Percentiles rank a stretch among this genome's conserved stretches.
Evolutionary conservation across 2,329 filamentous ascomycete species (phyloP).

Genomic region (Tolypocladium capitatum): DNA sequence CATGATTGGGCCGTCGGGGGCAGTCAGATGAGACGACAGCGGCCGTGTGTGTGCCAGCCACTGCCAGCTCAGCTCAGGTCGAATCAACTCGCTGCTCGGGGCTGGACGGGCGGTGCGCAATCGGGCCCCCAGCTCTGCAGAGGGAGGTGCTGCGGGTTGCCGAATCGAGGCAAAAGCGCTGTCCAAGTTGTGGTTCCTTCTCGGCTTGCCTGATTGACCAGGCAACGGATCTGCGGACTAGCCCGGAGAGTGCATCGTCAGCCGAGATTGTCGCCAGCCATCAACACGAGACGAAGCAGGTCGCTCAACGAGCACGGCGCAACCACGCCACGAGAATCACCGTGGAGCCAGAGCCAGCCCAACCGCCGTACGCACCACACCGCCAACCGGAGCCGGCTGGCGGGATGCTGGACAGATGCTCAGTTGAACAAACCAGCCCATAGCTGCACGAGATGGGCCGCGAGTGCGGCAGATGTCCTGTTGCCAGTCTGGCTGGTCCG

Average conservation of each 20-base stretch:
- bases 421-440: background rate
- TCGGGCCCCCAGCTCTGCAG: background rate
- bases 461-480: too few relatives aligned
- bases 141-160: background rate
- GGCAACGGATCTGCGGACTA: too few relatives aligned
- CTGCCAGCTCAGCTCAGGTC: background rate
- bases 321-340: too few relatives aligned
- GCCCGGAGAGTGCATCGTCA: too few relatives aligned
- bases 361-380: too few relatives aligned
- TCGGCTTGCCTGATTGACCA: background rate
- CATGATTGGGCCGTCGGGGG: background rate
- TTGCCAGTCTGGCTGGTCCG: too few relatives aligned
- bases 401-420: background rate
- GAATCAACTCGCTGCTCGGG: background rate
- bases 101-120: background rate
- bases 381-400: background rate
- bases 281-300: too few relatives aligned
- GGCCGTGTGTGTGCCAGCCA: background rate
- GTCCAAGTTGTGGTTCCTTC: background rate
- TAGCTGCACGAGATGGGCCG: too few relatives aligned
- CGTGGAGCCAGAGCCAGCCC: too few relatives aligned
- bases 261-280: too few relatives aligned
- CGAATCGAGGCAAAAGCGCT: background rate
- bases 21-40: background rate
- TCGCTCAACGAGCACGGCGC: too few relatives aligned